Conservation (phyloP, 2,329 filamentous ascomycete species). For the Tolypocladium capitatum region DNA sequence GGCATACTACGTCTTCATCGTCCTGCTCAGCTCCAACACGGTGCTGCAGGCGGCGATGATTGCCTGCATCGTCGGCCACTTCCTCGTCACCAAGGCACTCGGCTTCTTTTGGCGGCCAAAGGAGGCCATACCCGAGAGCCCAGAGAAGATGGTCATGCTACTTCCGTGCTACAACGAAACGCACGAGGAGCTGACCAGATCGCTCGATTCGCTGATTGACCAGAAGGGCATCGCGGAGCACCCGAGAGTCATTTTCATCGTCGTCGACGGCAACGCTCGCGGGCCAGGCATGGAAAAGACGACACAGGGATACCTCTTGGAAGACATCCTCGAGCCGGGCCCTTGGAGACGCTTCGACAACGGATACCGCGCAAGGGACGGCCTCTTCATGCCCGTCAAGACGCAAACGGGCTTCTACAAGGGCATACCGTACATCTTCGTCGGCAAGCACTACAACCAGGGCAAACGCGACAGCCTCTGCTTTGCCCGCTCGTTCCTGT, state of each 20-base stretch:
- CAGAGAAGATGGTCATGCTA: constrained; percentile 30
- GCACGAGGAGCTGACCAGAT: constrained; percentile 26
- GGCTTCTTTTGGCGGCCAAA: constrained; percentile 17
- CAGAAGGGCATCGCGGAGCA: constrained; percentile 29
- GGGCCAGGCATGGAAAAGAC: constrained; percentile 34
- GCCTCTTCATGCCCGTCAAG: constrained; percentile 31
- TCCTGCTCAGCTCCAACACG: constrained; percentile 32
- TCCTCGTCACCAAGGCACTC: constrained; percentile 16
- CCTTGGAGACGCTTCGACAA: constrained; percentile 22
- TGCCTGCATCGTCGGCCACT: constrained; percentile 20
- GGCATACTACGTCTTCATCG: constrained; percentile 29
- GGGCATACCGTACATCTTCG: constrained; percentile 31
- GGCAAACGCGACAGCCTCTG: constrained; percentile 37
- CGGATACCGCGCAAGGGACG: constrained; percentile 32
- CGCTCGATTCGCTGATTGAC: constrained; percentile 30
- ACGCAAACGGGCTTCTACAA: constrained; percentile 30
- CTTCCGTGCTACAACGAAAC: constrained; percentile 38
- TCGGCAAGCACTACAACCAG: constrained; percentile 35
- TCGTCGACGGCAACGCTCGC: constrained; percentile 33
- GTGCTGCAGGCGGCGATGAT: constrained; percentile 29
- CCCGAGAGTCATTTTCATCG: constrained; percentile 29
- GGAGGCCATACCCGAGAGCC: constrained; percentile 21
- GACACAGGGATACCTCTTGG: constrained; percentile 30
- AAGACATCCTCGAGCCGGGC: constrained; percentile 29
- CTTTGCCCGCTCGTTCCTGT: constrained; percentile 33